Evolutionary conservation across 495 filamentous ascomycete genomes (phyloP).

Genomic region (Evansstolkia leycettana): DNA sequence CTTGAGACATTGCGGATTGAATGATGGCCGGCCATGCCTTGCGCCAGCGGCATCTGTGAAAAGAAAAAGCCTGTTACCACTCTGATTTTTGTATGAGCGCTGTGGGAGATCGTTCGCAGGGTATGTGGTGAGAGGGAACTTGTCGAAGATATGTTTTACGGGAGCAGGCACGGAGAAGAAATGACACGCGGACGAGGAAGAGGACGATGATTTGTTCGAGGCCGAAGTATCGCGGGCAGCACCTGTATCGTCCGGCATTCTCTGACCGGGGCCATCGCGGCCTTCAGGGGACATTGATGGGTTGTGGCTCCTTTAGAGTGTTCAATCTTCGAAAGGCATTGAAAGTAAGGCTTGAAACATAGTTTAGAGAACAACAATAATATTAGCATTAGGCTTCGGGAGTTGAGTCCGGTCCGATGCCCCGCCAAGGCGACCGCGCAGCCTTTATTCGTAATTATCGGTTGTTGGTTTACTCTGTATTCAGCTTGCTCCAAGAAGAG

Average conservation of each 20-base stretch:
- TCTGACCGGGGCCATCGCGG: conserved; percentile 13
- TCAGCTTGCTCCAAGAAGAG: no score
- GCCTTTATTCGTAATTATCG: no score
- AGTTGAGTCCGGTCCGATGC: no score
- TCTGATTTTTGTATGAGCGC: conserved; percentile 35
- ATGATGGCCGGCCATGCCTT: conserved; percentile 53
- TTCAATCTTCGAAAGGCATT: no score
- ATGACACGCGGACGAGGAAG: conserved; percentile 11
- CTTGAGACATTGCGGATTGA: conserved; percentile 88
- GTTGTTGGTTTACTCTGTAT: no score
- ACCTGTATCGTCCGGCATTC: conserved; percentile 7
- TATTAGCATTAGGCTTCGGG: no score
- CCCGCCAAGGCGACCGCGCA: no score
- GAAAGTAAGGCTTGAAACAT: no score
- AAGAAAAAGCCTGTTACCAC: conserved; percentile 58
- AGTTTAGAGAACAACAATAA: no score
- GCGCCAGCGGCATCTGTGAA: conserved; percentile 62
- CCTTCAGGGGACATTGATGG: conserved; percentile 24
- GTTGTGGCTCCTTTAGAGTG: no score
- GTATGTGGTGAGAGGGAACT: conserved; percentile 67
- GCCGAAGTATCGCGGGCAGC: neutral
- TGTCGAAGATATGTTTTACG: conserved; percentile 72
- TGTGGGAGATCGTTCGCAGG: conserved; percentile 66
- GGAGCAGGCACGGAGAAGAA: conserved; percentile 61
- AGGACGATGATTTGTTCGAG: neutral